phyloP scores from a whole-genome alignment of 768 basidiomycete genomes.

The Trametes cingulata region DNA sequence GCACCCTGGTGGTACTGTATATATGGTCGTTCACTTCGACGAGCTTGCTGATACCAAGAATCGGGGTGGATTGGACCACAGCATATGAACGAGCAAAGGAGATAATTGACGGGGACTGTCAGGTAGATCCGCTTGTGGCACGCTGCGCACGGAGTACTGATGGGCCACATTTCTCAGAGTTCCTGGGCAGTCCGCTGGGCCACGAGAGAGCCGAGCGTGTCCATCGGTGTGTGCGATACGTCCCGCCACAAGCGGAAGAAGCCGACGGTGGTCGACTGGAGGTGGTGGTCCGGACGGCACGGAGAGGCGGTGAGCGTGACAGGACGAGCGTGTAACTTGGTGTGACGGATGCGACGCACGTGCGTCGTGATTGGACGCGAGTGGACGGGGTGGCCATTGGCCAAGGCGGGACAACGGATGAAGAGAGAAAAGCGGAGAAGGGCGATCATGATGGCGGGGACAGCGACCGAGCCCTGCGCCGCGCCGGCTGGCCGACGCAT shows the following conservation, averaged over 20 bases:
- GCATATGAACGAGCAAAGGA: too few relatives aligned
- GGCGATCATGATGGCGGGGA: neutral
- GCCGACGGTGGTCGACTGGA: neutral
- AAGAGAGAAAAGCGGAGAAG: neutral
- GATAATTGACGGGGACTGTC: too few relatives aligned
- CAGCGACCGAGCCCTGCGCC: neutral
- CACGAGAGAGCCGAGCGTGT: too few relatives aligned
- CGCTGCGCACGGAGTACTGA: too few relatives aligned
- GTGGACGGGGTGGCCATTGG: neutral
- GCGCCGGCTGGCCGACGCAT: neutral
- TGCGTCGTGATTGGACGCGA: conserved; percentile 23
- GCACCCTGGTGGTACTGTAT: too few relatives aligned
- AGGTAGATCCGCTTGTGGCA: too few relatives aligned
- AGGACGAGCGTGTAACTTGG: neutral
- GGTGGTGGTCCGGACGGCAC: neutral
- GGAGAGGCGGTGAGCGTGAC: neutral
- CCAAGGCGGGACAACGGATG: neutral
- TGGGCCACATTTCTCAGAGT: too few relatives aligned
- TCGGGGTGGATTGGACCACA: too few relatives aligned
- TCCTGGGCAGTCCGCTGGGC: too few relatives aligned
- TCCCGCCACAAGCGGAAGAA: neutral
- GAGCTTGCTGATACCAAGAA: too few relatives aligned
- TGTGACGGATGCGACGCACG: conserved; percentile 16
- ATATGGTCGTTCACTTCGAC: too few relatives aligned
- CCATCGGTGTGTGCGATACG: too few relatives aligned